Conservation (phyloP, 1,139 yeast species). For the Magnusiomyces tetraspermus region DNA sequence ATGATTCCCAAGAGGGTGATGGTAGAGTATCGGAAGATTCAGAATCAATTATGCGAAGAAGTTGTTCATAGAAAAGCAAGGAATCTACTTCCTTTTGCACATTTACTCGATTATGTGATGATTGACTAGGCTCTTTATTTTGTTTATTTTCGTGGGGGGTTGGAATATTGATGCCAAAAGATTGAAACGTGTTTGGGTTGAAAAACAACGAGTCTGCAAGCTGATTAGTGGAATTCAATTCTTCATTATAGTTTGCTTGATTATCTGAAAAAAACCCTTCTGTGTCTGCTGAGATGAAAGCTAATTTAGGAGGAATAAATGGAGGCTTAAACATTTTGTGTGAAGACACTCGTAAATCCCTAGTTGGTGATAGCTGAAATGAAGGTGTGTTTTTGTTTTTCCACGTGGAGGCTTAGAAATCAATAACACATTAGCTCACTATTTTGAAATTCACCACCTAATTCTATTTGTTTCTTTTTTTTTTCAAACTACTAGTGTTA, state of each 20-base stretch:
- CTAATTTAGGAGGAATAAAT: background rate
- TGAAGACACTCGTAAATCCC: background rate
- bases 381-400: background rate
- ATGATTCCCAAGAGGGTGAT: background rate
- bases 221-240: background rate
- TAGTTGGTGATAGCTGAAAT: background rate
- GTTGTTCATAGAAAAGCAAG: background rate
- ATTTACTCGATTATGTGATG: background rate
- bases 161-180: background rate
- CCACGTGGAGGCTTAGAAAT: constrained; percentile 1
- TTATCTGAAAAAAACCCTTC: background rate
- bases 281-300: background rate
- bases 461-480: background rate
- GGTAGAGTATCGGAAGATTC: background rate
- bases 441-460: background rate
- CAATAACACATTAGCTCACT: background rate
- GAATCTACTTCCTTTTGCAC: background rate
- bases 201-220: background rate
- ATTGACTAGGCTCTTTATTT: background rate
- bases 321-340: background rate
- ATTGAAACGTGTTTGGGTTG: background rate
- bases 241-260: background rate
- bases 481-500: background rate
- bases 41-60: background rate
- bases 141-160: background rate